Base-by-base conservation (phyloP, 805 yeast genomes). In the Saccharomycopsis fodiens region DNA sequence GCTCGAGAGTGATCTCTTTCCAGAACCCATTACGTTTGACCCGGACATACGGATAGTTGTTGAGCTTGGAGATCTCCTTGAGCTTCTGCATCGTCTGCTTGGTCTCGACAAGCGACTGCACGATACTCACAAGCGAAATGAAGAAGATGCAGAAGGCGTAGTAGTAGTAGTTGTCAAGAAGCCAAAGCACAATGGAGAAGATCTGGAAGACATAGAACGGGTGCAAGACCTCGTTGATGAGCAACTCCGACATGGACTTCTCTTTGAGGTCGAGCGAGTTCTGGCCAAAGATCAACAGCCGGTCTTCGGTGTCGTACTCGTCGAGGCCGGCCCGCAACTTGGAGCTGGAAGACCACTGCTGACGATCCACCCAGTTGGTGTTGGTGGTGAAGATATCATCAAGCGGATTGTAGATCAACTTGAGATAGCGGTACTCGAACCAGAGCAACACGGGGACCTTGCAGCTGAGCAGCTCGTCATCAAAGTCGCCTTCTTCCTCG, bases 141-240 rank as follows among this genome's bases (percentile, higher is more conserved):
- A 88, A 47, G 54, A 93, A 82, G 50, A 93, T 93, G 63, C 98
- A 94, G 16, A 78, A 71, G 0, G 99, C 99, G 60, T 93, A 93
- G 64, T 91, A 93, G 60, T 82, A 85, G 63, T 94, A 93, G 55
- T 85, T 82, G 62, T 93, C 99, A 13, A 87, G 76, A 8, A 87
- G 72, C 99, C 99, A 93, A 38, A 93, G 67, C 27, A 89, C 66
- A 46, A 93, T 84, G 2, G 97, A 88, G 59, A 91, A 91, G 1
- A 91, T 80, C 66, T 93, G 99, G 61, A 93, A 93, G 36, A 94
- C 74, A 61, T 93, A 93, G 60, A 93, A 93, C 1, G 99, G 99
- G 61, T 93, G 97, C 35, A 93, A 65, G 0, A 88, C 86, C 61
- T 93, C 98, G 57, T 87, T 95, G 21, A 83, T 68, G 30, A 93